Percentiles rank a stretch among this genome's conserved stretches.
Conservation (phyloP, 306 rosid genomes). For the Corylus heterophylla region DNA sequence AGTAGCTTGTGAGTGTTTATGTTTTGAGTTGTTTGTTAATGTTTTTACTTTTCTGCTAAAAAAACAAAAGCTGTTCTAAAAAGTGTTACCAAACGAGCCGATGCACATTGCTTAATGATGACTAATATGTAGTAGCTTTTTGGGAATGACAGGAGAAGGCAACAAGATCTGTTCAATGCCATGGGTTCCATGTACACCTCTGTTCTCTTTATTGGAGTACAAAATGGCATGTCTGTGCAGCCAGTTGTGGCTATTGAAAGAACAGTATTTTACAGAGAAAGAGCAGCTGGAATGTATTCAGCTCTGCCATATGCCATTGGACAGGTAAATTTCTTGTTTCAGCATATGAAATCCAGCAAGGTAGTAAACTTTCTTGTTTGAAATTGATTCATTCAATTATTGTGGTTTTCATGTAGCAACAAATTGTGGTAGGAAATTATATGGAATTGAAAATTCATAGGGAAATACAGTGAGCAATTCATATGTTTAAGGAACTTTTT, state of each 20-base stretch:
- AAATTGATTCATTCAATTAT: neutral
- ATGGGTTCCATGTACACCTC: constrained; percentile 90
- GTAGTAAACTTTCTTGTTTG: neutral
- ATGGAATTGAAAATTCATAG: neutral
- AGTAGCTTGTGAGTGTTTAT: no score
- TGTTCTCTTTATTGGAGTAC: constrained; percentile 69
- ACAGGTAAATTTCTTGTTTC: constrained; percentile 41
- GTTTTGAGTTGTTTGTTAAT: no score
- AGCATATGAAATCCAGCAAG: neutral
- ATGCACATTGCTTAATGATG: no score
- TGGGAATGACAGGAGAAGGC: constrained; percentile 49
- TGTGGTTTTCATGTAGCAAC: neutral
- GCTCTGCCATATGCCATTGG: constrained; percentile 86
- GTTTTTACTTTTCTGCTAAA: no score
- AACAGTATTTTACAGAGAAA: constrained; percentile 84
- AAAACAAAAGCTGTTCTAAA: no score
- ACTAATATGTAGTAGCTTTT: constrained; percentile 15
- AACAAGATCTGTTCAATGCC: constrained; percentile 78
- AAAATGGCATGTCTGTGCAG: constrained; percentile 68
- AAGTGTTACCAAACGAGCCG: no score
- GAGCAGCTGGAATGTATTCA: constrained; percentile 90
- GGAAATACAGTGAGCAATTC: neutral
- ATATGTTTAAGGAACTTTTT: neutral
- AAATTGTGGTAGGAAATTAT: neutral
- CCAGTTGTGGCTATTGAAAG: constrained; percentile 85